Conservation (phyloP, 441 rosid species). For the Jatropha podagrica region DNA sequence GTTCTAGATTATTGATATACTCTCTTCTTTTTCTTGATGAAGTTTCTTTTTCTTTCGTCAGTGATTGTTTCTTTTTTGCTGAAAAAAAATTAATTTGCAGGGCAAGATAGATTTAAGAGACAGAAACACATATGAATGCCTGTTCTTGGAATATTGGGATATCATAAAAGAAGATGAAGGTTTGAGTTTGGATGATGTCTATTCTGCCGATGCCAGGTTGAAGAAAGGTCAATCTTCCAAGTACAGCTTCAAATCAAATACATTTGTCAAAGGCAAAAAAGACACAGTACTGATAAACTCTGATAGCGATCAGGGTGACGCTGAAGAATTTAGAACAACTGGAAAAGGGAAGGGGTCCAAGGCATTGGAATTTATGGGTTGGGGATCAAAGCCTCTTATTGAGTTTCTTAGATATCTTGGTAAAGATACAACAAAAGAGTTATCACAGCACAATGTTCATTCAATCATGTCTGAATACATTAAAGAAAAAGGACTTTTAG, state of each 20-base stretch:
- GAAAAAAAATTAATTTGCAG: constrained; percentile 32
- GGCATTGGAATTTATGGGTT: constrained; percentile 37
- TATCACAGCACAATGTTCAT: constrained; percentile 28
- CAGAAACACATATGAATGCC: constrained; percentile 43
- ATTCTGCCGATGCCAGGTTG: constrained; percentile 37
- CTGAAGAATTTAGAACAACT: constrained; percentile 20
- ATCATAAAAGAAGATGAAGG: constrained; percentile 46
- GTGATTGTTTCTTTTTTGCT: constrained; percentile 1
- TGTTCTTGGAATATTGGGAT: constrained; percentile 57
- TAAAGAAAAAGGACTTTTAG: constrained; percentile 21
- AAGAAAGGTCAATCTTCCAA: constrained; percentile 26
- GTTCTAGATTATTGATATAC: not conserved
- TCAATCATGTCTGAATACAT: constrained; percentile 26
- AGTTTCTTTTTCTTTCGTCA: not conserved
- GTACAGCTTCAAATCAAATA: constrained; percentile 11
- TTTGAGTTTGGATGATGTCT: constrained; percentile 43
- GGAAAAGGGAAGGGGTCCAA: constrained; percentile 31
- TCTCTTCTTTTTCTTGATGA: not conserved
- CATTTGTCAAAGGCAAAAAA: constrained; percentile 13
- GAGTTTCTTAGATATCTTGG: constrained; percentile 34
- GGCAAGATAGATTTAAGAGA: constrained; percentile 44
- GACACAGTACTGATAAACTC: not conserved
- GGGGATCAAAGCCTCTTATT: constrained; percentile 43
- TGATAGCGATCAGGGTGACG: constrained; percentile 25
- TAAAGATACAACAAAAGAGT: constrained; percentile 27